Percentiles rank a stretch among this genome's conserved stretches.
phyloP scores from a whole-genome alignment of 306 rosid genomes.

The Morella rubra region DNA sequence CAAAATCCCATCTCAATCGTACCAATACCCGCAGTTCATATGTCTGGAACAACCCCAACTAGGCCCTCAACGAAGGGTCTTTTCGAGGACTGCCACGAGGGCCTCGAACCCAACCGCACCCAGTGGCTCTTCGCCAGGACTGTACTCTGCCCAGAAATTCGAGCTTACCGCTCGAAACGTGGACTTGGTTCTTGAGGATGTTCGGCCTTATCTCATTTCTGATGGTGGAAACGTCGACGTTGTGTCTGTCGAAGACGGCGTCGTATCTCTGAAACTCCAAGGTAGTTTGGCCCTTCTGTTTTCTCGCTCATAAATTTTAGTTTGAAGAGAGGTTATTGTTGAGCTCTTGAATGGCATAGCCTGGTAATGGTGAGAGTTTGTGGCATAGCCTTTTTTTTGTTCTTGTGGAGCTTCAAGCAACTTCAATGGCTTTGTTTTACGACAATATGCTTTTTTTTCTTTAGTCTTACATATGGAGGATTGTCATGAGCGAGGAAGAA shows the following conservation, averaged over 20 bases:
- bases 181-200: slow-evolving; percentile 83
- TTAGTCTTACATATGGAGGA: background rate
- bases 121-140: slow-evolving; percentile 53
- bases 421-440: background rate
- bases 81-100: slow-evolving; percentile 24
- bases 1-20: slow-evolving; percentile 1
- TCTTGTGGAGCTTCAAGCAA: background rate
- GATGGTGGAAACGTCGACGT: slow-evolving; percentile 98
- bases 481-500: background rate
- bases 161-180: slow-evolving; percentile 75
- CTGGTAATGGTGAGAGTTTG: background rate
- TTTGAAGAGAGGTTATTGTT: background rate
- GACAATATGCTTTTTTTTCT: background rate
- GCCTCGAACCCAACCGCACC: slow-evolving; percentile 44
- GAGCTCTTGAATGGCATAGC: background rate
- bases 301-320: background rate
- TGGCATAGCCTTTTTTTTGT: background rate
- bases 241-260: slow-evolving; percentile 76
- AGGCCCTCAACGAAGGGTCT: slow-evolving; percentile 13
- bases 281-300: slow-evolving; percentile 32
- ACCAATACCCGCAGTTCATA: slow-evolving; percentile 14
- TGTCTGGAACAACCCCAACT: slow-evolving; percentile 1
- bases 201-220: slow-evolving; percentile 86
- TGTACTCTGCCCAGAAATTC: slow-evolving; percentile 74
- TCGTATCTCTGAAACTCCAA: slow-evolving; percentile 78